phyloP scores from a whole-genome alignment of 768 basidiomycete species.

The Pleurotus pulmonarius region DNA sequence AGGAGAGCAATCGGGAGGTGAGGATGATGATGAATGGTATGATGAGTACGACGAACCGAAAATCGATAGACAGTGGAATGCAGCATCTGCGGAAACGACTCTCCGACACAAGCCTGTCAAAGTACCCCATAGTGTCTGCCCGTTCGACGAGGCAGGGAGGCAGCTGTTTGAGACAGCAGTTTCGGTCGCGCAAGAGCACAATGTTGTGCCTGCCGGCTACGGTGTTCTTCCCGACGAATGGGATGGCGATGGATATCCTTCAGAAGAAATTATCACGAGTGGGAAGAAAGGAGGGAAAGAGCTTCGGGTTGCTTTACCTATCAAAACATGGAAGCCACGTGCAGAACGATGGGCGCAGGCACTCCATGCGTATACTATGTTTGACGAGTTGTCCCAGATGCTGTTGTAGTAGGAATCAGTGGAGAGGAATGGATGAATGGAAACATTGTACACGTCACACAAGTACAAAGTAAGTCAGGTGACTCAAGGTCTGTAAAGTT shows the following conservation, averaged over 20 bases:
- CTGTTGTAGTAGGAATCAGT: too few species aligned
- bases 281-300: conserved; percentile 7
- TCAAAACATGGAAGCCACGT: conserved; percentile 9
- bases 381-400: not conserved
- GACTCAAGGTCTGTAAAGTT: too few species aligned
- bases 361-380: not conserved
- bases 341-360: conserved; percentile 13
- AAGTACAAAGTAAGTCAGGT: too few species aligned
- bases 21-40: not conserved
- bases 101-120: conserved; percentile 1
- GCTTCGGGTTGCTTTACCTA: conserved; percentile 6
- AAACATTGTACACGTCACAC: too few species aligned
- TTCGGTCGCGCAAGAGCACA: not conserved
- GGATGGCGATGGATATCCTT: conserved; percentile 8
- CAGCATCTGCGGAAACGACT: not conserved
- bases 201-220: conserved; percentile 11
- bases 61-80: not conserved
- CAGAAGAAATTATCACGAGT: conserved; percentile 7
- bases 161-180: not conserved
- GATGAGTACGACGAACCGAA: not conserved
- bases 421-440: too few species aligned
- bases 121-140: not conserved
- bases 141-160: not conserved
- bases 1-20: not conserved
- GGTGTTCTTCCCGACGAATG: conserved; percentile 14